Base-by-base conservation (phyloP, 805 yeast genomes). In the Yarrowia porcina region DNA sequence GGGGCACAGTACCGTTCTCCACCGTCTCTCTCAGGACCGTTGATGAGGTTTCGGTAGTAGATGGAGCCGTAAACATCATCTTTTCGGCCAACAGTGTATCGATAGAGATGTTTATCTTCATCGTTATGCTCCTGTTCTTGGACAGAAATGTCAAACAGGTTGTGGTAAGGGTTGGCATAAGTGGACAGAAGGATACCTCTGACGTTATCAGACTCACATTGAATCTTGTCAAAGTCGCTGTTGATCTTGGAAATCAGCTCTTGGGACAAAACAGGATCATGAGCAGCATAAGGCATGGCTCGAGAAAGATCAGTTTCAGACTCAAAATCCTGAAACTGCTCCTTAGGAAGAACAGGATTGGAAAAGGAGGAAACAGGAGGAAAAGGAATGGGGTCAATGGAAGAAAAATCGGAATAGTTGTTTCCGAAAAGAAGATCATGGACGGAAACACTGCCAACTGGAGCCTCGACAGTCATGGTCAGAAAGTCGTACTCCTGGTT, bases 1-100 rank as follows among this genome's bases (percentile, higher is more conserved):
- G 35, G 35, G 11, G 49, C 30, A 28, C 61, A 56, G 49, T 56
- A 56, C 8, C 61, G 36, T 15, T 56, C 61, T 18, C 61, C 61
- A 2, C 61, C 49, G 13, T 56, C 61, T 30, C 49, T 9, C n/a
- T 39, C 49, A 32, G 39, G 28, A 12, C 49, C 45, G 7, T 7
- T 25, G 18, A 36, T 35, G 25, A 30, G 32, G 20, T 27, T 41
- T 39, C 61, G 27, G 49, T 56, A 56, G 49, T 49, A 56, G 10
- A 28, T 8, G 7, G 61, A 56, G 1, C 49, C 20, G 61, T 56
- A 41, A 11, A 56, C 18, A 8, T 28, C 47, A 10, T 38, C 49
- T 18, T 56, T 56, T 20, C 30, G 21, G 8, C 28, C 38, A 3
- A 2, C 20, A 4, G 61, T 20, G 39, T 56, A 41, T 7, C 36